Evolutionary conservation across 208 protist genomes (phyloP).

Genomic region (Leishmania lainsoni): DNA sequence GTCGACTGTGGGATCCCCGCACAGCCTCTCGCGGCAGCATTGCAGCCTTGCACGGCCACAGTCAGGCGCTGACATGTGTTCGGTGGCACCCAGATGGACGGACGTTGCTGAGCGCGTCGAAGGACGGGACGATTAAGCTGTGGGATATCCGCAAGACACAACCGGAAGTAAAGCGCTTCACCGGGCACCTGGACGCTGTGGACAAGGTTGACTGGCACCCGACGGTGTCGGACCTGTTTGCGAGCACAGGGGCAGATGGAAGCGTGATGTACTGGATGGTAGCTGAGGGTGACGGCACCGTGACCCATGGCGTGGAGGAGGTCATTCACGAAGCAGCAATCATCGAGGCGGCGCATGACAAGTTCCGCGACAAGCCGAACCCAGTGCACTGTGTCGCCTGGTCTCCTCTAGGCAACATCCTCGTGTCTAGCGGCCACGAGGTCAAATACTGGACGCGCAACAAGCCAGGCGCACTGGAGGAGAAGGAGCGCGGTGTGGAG

Average conservation of each 20-base stretch:
- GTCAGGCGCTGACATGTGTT: conserved; percentile 76
- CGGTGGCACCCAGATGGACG: conserved; percentile 85
- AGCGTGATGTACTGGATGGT: conserved; percentile 87
- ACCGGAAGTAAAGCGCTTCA: conserved; percentile 74
- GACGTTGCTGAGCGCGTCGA: conserved; percentile 75
- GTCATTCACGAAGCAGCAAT: conserved; percentile 56
- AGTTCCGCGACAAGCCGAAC: conserved; percentile 82
- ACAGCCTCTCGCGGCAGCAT: conserved; percentile 76
- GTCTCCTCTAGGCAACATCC: conserved; percentile 81
- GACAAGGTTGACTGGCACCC: conserved; percentile 86
- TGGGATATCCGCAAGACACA: conserved; percentile 88
- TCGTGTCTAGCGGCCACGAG: conserved; percentile 77
- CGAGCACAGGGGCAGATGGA: conserved; percentile 76
- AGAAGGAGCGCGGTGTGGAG: conserved; percentile 75
- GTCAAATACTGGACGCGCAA: conserved; percentile 91
- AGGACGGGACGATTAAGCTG: conserved; percentile 81
- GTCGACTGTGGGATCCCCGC: conserved; percentile 87
- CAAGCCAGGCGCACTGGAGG: conserved; percentile 85
- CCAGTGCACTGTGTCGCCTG: conserved; percentile 77
- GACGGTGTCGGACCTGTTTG: conserved; percentile 70
- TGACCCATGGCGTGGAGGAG: conserved; percentile 66
- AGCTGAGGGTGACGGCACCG: conserved; percentile 65
- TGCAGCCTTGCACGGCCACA: conserved; percentile 80
- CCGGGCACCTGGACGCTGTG: conserved; percentile 76
- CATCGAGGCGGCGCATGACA: conserved; percentile 78